Evolutionary conservation across 805 yeast species (phyloP).

Genomic region (Saccharomycopsis sp.): DNA sequence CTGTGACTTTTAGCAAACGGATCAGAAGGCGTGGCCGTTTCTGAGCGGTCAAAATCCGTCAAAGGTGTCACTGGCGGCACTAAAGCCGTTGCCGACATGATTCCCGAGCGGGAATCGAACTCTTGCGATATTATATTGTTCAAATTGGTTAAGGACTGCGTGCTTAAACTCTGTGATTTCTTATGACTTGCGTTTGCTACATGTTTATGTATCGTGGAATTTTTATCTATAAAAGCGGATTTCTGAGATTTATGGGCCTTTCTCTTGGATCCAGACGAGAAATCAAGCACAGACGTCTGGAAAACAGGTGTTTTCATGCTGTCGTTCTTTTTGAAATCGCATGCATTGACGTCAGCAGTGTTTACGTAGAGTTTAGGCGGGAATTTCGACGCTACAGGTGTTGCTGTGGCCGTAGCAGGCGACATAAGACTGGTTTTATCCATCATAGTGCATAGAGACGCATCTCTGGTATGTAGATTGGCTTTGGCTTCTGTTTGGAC

Average conservation of each 20-base stretch:
- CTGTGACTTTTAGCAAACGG: neutral
- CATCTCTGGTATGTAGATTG: constrained; percentile 11
- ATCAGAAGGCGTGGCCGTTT: neutral
- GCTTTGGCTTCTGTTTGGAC: neutral
- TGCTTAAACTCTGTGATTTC: constrained; percentile 15
- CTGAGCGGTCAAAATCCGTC: neutral
- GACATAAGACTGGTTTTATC: constrained; percentile 15
- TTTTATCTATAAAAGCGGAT: neutral
- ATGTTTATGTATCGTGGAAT: constrained; percentile 1
- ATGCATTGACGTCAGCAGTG: constrained; percentile 2
- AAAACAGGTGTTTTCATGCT: constrained; percentile 18
- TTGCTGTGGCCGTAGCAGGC: constrained; percentile 9
- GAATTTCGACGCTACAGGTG: constrained; percentile 1
- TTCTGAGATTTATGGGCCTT: constrained; percentile 12
- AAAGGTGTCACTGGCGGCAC: constrained; percentile 2
- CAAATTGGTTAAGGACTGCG: constrained; percentile 7
- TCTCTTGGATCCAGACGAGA: constrained; percentile 6
- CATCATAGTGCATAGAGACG: constrained; percentile 13
- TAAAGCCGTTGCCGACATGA: neutral
- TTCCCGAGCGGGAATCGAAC: neutral
- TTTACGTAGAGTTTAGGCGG: constrained; percentile 5
- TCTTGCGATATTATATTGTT: constrained; percentile 8
- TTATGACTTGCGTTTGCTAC: constrained; percentile 1
- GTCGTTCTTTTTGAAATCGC: constrained; percentile 8
- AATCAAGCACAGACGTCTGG: constrained; percentile 19